phyloP scores from a whole-genome alignment of 768 basidiomycete species.

The Hericium alpestre region DNA sequence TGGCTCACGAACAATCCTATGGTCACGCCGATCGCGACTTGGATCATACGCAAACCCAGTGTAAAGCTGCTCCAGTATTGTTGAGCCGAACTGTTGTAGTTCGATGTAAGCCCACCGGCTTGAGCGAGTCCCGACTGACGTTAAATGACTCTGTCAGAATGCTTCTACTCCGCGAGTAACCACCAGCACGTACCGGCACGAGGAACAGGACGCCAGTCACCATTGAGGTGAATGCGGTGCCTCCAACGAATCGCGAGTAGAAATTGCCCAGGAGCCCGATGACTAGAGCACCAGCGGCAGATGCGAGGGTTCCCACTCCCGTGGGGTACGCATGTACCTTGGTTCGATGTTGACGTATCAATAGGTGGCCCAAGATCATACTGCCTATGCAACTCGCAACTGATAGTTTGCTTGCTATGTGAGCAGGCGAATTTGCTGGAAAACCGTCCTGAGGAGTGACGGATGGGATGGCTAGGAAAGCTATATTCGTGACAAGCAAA shows the following conservation, averaged over 20 bases:
- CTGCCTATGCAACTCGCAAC: no score
- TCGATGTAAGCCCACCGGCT: slow-evolving; percentile 58
- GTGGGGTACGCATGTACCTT: no score
- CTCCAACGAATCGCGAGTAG: slow-evolving; percentile 66
- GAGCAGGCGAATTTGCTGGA: no score
- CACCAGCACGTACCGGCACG: slow-evolving; percentile 55
- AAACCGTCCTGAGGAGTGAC: no score
- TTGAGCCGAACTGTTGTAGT: slow-evolving; percentile 48
- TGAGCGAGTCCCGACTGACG: slow-evolving; percentile 63
- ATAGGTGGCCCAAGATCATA: no score
- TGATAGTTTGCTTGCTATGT: no score
- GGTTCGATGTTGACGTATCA: no score
- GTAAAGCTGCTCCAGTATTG: slow-evolving; percentile 72
- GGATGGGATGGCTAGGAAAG: no score
- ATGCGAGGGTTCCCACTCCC: slow-evolving; percentile 69
- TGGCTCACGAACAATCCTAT: slow-evolving; percentile 78
- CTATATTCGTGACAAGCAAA: no score
- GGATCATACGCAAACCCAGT: slow-evolving; percentile 73
- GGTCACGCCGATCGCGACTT: slow-evolving; percentile 77
- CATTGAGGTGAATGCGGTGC: slow-evolving; percentile 84
- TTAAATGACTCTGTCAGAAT: slow-evolving; percentile 7
- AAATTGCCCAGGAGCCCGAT: slow-evolving; percentile 73
- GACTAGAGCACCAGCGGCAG: slow-evolving; percentile 67
- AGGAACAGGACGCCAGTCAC: slow-evolving; percentile 89
- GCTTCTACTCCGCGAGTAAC: background rate